Percentiles rank a stretch among this genome's conserved stretches.
phyloP scores from a whole-genome alignment of 1,284 basidiomycete species.

The Afroboletus lepidellus region DNA sequence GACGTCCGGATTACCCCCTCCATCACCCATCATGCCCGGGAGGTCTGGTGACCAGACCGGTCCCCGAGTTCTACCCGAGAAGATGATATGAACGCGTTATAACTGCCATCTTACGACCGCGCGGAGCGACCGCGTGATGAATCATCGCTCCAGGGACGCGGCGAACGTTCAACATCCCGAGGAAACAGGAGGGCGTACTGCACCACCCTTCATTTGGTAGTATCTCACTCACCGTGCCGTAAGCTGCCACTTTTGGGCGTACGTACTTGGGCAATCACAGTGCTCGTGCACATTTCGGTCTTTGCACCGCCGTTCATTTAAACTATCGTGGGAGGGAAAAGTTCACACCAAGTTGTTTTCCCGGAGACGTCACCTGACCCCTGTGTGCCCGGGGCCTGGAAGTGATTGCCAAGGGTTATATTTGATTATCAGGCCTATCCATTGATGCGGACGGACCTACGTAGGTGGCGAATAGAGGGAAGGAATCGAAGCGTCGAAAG shows the following conservation, averaged over 20 bases:
- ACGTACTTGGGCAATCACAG: neutral
- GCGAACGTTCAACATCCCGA: neutral
- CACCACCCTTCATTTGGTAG: neutral
- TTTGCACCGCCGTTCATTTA: slow-evolving; percentile 2
- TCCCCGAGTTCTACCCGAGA: neutral
- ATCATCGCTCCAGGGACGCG: neutral
- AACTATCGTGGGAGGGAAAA: neutral
- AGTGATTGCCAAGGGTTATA: slow-evolving; percentile 13
- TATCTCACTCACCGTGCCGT: neutral
- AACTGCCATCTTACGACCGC: neutral
- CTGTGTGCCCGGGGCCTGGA: neutral
- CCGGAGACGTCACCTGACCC: slow-evolving; percentile 2
- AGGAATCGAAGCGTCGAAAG: slow-evolving; percentile 4
- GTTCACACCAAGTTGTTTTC: neutral
- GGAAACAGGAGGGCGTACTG: neutral
- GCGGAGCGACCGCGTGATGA: neutral
- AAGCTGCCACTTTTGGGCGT: neutral
- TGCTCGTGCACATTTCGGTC: neutral
- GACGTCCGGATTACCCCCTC: too few species aligned
- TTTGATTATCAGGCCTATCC: slow-evolving; percentile 4
- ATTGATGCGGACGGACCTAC: slow-evolving; percentile 17
- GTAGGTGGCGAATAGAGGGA: neutral
- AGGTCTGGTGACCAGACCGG: slow-evolving; percentile 1
- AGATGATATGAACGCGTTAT: neutral
- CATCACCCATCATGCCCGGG: neutral